Evolutionary conservation across 2,329 filamentous ascomycete species (phyloP).

Genomic region (Fusarium haematococcum): DNA sequence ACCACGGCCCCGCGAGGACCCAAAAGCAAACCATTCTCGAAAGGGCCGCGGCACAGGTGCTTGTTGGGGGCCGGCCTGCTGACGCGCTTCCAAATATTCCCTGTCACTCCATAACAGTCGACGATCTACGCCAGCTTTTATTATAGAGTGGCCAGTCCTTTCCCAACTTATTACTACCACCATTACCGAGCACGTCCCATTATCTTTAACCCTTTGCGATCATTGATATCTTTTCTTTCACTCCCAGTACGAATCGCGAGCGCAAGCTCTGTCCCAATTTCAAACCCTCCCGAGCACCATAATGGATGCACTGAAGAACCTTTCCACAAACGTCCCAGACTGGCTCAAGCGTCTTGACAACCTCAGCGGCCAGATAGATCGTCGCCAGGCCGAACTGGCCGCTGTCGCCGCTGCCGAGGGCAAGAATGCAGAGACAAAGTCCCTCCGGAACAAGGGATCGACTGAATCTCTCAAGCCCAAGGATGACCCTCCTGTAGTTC

Average conservation of each 20-base stretch:
- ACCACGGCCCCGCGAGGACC: no score
- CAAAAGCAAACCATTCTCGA: background rate
- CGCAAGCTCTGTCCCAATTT: background rate
- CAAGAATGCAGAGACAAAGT: constrained; percentile 51
- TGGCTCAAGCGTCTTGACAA: constrained; percentile 71
- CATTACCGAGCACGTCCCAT: background rate
- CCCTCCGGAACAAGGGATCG: constrained; percentile 64
- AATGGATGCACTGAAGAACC: constrained; percentile 65
- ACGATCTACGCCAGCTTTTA: background rate
- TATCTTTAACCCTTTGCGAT: background rate
- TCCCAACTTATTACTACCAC: background rate
- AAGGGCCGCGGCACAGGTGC: background rate
- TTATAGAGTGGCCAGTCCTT: background rate
- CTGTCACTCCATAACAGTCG: background rate
- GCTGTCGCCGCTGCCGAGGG: constrained; percentile 52
- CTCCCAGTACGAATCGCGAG: background rate
- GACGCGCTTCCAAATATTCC: background rate
- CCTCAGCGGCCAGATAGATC: constrained; percentile 70
- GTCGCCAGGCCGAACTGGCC: constrained; percentile 71
- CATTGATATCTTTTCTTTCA: background rate
- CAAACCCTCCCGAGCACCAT: constrained; percentile 34
- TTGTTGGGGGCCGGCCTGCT: background rate
- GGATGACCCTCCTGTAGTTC: constrained; percentile 51
- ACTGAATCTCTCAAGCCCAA: constrained; percentile 65
- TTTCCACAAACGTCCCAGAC: constrained; percentile 68